Evolutionary conservation across 495 filamentous ascomycete genomes (phyloP), one percentile per base, ranked within the genome.

Genomic region (Penicillium salamii): DNA sequence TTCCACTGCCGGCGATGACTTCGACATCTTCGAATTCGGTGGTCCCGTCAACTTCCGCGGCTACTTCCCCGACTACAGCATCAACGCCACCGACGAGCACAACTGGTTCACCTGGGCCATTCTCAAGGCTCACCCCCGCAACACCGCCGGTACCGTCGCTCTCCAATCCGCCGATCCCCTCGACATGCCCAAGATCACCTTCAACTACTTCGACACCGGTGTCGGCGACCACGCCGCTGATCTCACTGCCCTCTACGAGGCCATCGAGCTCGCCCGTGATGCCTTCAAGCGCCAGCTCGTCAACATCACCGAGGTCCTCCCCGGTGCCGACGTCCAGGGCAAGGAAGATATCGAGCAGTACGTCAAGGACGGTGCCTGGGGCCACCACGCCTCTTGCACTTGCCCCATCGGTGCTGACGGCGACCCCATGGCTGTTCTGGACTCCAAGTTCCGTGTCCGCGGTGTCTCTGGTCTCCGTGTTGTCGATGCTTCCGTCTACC

Each of bases 401-500:
- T 78, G 73, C 37, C 66, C 80, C 7, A 86, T 85, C 51, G 82
- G 83, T 1, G 46, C 60, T 0, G 78, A 80, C 45, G 61, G 63
- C 17, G 81, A 85, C 51, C 67, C 68, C n/a, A 76, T 78, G 66
- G 83, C 81, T 0, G 81, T 84, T 15, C 43, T 87, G 43, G 80
- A 86, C 51, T 70, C 68, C 0, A 70, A 75, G 54, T 82, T 85
- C 52, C 59, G 77, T 3, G 82, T 87, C 0, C 68, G 78, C 19
- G 78, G 78, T 0, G 74, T 79, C 0, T 55, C 67, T 12, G 71
- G 77, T 1, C 51, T 85, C 52, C 66, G 83, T 33, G 81, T 85
- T 28, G 82, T 86, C 5, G 83, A 86, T 66, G 83, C 81, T 4
- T 75, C 68, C 18, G 79, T 80, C 1, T 84, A 74, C 44, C 81